Base-by-base conservation (phyloP, 1,284 basidiomycete genomes). In the Singerocomus inundabilis region DNA sequence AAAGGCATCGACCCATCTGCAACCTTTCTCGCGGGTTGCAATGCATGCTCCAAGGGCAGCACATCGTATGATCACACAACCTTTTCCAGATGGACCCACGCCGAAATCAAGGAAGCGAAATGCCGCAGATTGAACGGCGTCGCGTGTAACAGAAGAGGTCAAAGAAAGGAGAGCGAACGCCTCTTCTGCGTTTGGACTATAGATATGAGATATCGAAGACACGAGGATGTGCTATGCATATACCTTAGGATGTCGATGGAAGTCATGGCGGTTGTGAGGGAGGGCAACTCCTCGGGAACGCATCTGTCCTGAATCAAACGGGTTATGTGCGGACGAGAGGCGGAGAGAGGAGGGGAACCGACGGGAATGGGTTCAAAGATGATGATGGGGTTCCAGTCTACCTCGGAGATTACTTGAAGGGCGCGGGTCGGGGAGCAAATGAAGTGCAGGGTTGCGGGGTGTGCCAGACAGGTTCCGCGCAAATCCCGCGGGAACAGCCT, bases 321-420 rank as follows among this genome's bases (percentile, higher is more conserved):
- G 46, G 40, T 53, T 18, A 42, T n/a, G 37, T 11, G 25, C 16
- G 25, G 28, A 36, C 6, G 50, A 12, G 32, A 48, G 13, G 21
- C 2, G 21, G 29, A 31, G 42, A 25, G 41, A 29, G 33, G 46
- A 40, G 37, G 30, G 31, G n/a, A 34, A 72, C 83, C 54, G 50
- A 90, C 90, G 44, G 88, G 90, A 61, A 94, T 86, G 3, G 93
- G 93, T 67, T 96, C 93, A 67, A 86, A 96, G 28, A 94, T 81
- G 11, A 85, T 76, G 32, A 73, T 71, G 3, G 87, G 83, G 15
- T 69, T 63, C 88, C 88, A 90, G n/a, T 74, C 66, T 8, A 87
- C 75, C 64, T 93, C 84, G 42, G 78, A 74, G 56, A 88, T 71
- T 46, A 96, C 88, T 1, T 72, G 72, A 6, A 71, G 65, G 1